These are phyloP conservation scores for Chrysanthemum makinoi DNA, from an alignment of 129 eudicot genomes.

Conservation along the genomic window DNA sequence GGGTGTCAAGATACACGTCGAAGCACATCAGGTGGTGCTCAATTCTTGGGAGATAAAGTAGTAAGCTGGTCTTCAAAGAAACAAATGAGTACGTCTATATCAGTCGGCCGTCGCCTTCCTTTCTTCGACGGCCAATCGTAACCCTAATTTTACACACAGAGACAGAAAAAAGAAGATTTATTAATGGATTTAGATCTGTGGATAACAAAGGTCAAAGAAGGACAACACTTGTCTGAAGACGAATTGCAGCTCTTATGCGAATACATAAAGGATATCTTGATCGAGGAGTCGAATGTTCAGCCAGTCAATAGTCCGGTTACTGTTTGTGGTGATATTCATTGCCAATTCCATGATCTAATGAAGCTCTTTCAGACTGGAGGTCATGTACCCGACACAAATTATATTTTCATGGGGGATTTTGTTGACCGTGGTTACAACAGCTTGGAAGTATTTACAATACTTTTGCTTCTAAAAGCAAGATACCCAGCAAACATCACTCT, in stretches of 20 bases:
- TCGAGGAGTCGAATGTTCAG: constrained; percentile 99
- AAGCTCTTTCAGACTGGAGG: constrained; percentile 99
- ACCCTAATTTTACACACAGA: constrained; percentile 6
- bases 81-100: too few species aligned
- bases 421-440: constrained; percentile 99
- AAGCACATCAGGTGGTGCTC: too few species aligned
- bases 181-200: constrained; percentile 99
- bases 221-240: constrained; percentile 93
- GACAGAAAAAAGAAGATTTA: neutral
- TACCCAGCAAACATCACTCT: too few species aligned
- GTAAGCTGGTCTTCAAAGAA: too few species aligned
- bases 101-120: constrained; percentile 29
- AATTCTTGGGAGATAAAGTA: too few species aligned
- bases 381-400: constrained; percentile 94
- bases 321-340: constrained; percentile 98
- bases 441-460: constrained; percentile 93
- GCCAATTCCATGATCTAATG: constrained; percentile 96
- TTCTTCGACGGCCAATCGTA: constrained; percentile 32
- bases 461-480: constrained; percentile 98
- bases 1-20: too few species aligned
- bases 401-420: constrained; percentile 96
- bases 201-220: constrained; percentile 92
- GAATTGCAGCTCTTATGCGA: constrained; percentile 99
- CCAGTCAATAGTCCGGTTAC: constrained; percentile 99
- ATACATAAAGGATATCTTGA: constrained; percentile 92